Percentiles rank a stretch among this genome's conserved stretches.
Conservation (phyloP, 306 rosid species). For the Rosa chinensis region DNA sequence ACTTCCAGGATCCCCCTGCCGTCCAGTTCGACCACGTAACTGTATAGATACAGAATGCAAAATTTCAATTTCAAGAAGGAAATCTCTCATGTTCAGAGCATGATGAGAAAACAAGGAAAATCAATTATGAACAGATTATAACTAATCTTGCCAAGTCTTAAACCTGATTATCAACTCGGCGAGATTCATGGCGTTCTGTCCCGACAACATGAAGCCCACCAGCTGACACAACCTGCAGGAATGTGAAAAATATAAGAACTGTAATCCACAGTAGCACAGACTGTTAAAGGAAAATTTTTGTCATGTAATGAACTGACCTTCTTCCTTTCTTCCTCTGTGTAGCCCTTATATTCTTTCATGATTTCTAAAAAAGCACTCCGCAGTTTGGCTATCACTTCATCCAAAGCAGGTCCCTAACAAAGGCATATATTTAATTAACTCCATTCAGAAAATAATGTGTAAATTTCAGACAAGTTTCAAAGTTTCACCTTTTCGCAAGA, state of each 20-base stretch:
- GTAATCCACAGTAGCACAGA: slow-evolving; percentile 22
- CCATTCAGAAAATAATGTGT: slow-evolving; percentile 6
- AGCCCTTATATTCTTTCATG: slow-evolving; percentile 78
- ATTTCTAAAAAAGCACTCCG: slow-evolving; percentile 76
- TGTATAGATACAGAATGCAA: slow-evolving; percentile 33
- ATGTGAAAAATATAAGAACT: slow-evolving; percentile 21
- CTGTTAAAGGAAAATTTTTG: slow-evolving; percentile 14
- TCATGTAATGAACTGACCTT: slow-evolving; percentile 49
- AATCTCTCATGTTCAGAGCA: slow-evolving; percentile 11
- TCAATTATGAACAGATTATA: slow-evolving; percentile 13
- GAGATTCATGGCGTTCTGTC: slow-evolving; percentile 94
- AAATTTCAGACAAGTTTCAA: slow-evolving; percentile 7
- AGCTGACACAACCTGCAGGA: slow-evolving; percentile 81
- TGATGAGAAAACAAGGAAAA: slow-evolving; percentile 10
- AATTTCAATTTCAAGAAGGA: slow-evolving; percentile 23
- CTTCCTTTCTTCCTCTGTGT: slow-evolving; percentile 85
- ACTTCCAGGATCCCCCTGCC: slow-evolving; percentile 98
- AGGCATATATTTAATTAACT: slow-evolving; percentile 17
- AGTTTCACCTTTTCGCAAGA: slow-evolving; percentile 81
- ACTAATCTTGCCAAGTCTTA: slow-evolving; percentile 19
- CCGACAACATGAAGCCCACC: slow-evolving; percentile 98
- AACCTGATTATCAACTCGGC: slow-evolving; percentile 97
- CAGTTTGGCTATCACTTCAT: slow-evolving; percentile 77
- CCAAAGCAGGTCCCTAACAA: slow-evolving; percentile 85
- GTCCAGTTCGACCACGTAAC: slow-evolving; percentile 97